Evolutionary conservation across 1,284 basidiomycete genomes (phyloP).

Genomic region (Sporisorium graminicola): DNA sequence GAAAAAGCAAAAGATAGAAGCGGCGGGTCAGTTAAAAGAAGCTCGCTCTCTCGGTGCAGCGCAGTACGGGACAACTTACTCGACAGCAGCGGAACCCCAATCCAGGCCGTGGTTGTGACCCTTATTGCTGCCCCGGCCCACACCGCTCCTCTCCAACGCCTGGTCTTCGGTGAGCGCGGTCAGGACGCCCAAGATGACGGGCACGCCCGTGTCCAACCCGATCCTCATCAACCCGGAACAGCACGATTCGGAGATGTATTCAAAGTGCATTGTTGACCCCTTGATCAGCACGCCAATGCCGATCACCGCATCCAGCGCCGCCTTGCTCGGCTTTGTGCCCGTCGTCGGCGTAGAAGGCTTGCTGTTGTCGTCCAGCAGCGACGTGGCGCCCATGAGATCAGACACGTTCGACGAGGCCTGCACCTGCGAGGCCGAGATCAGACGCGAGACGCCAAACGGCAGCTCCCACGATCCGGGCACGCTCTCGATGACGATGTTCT

Average conservation of each 20-base stretch:
- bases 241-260: slow-evolving; percentile 92
- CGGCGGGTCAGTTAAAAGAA: slow-evolving; percentile 1
- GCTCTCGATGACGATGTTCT: slow-evolving; percentile 89
- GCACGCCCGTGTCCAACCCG: slow-evolving; percentile 91
- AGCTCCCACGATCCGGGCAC: slow-evolving; percentile 79
- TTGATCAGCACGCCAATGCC: slow-evolving; percentile 98
- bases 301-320: slow-evolving; percentile 85
- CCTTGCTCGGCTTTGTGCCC: slow-evolving; percentile 32
- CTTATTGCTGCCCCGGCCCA: slow-evolving; percentile 76
- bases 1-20: background rate
- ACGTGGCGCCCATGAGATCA: slow-evolving; percentile 82
- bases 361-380: slow-evolving; percentile 56
- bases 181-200: slow-evolving; percentile 95
- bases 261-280: slow-evolving; percentile 72
- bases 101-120: slow-evolving; percentile 96
- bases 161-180: slow-evolving; percentile 94
- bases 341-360: slow-evolving; percentile 26
- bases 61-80: slow-evolving; percentile 71
- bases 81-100: slow-evolving; percentile 94
- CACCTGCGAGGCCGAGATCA: slow-evolving; percentile 86
- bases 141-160: slow-evolving; percentile 89
- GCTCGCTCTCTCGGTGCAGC: background rate
- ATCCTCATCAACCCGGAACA: slow-evolving; percentile 93
- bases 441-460: slow-evolving; percentile 56
- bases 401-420: slow-evolving; percentile 79